Conservation (phyloP, 2,329 filamentous ascomycete genomes). For the Diplodia sapinea region DNA sequence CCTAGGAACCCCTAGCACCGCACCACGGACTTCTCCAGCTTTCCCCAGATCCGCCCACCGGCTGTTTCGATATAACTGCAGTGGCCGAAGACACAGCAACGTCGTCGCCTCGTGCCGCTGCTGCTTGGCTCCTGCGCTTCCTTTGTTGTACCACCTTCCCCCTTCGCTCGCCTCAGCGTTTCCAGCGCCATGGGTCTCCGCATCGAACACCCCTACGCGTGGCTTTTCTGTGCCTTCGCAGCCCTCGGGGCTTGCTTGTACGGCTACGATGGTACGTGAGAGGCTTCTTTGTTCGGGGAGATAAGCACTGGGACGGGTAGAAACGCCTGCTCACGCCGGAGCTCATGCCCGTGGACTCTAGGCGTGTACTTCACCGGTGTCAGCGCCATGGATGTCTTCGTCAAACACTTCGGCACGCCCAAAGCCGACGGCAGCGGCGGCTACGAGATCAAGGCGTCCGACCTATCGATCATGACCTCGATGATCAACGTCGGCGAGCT, state of each 20-base stretch:
- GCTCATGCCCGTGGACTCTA: background rate
- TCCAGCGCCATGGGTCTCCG: background rate
- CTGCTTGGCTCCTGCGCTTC: background rate
- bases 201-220: slow-evolving; percentile 43
- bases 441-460: slow-evolving; percentile 39
- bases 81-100: too few relatives aligned
- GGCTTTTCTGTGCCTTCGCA: slow-evolving; percentile 47
- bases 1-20: slow-evolving; percentile 13
- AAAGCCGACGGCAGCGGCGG: slow-evolving; percentile 37
- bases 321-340: background rate
- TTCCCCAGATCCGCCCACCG: slow-evolving; percentile 12
- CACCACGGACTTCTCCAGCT: slow-evolving; percentile 11
- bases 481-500: slow-evolving; percentile 52
- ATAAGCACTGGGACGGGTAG: too few relatives aligned
- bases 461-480: slow-evolving; percentile 45
- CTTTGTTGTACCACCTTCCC: background rate
- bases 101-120: background rate
- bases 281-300: background rate
- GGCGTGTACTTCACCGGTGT: slow-evolving; percentile 48
- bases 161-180: background rate
- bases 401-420: slow-evolving; percentile 43
- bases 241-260: slow-evolving; percentile 48
- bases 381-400: slow-evolving; percentile 40
- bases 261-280: slow-evolving; percentile 40
- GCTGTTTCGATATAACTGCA: slow-evolving; percentile 1